Percentiles rank a stretch among this genome's conserved stretches.
phyloP scores from a whole-genome alignment of 78 protist genomes.

The Protostelium mycophagum region DNA sequence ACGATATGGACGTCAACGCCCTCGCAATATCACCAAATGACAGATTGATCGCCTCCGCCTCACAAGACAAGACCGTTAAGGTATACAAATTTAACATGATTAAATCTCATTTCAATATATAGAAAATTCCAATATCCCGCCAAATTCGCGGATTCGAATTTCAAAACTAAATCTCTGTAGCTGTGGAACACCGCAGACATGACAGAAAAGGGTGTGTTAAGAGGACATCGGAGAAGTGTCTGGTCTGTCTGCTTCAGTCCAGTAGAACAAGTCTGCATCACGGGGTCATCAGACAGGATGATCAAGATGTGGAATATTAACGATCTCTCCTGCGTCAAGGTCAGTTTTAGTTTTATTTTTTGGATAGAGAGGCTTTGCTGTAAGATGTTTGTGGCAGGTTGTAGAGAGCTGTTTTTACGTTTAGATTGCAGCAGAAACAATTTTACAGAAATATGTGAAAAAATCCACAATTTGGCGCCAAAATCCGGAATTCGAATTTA shows the following conservation, averaged over 20 bases:
- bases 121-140: background rate
- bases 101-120: background rate
- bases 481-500: background rate
- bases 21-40: slow-evolving; percentile 90
- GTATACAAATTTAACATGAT: background rate
- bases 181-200: slow-evolving; percentile 55
- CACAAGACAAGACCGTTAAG: slow-evolving; percentile 81
- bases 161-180: background rate
- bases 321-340: slow-evolving; percentile 75
- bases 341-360: background rate
- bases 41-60: slow-evolving; percentile 79
- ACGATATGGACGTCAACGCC: slow-evolving; percentile 88
- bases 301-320: slow-evolving; percentile 79
- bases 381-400: background rate
- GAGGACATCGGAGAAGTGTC: slow-evolving; percentile 88
- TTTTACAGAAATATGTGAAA: too few relatives aligned
- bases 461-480: background rate
- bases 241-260: slow-evolving; percentile 88
- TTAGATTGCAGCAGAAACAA: too few relatives aligned
- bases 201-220: slow-evolving; percentile 16
- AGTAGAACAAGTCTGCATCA: slow-evolving; percentile 71
- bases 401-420: too few relatives aligned
- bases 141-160: background rate
- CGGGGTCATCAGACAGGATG: slow-evolving; percentile 73
- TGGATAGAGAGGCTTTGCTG: background rate